Conservation (phyloP, 306 rosid genomes). For the Quillaja saponaria region DNA sequence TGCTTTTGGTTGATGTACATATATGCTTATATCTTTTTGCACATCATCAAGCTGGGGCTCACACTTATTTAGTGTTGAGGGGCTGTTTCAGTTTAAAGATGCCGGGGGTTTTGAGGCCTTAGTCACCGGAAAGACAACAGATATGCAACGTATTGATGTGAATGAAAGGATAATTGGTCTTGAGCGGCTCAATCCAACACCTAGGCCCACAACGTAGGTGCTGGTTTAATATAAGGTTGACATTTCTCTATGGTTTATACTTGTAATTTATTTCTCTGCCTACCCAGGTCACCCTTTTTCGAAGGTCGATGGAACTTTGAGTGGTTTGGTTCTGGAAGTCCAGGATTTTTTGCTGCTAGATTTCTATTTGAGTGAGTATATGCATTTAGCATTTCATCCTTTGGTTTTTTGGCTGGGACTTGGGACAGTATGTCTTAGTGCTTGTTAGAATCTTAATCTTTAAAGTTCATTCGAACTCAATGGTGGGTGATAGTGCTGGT, state of each 20-base stretch:
- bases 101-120: slow-evolving; percentile 90
- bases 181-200: slow-evolving; percentile 94
- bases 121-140: slow-evolving; percentile 81
- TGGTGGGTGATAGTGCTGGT: slow-evolving; percentile 12
- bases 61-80: slow-evolving; percentile 31
- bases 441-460: slow-evolving; percentile 12
- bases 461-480: slow-evolving; percentile 17
- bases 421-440: slow-evolving; percentile 1
- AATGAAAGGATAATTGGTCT: slow-evolving; percentile 91
- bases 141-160: slow-evolving; percentile 79
- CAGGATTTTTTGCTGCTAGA: slow-evolving; percentile 72
- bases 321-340: slow-evolving; percentile 89
- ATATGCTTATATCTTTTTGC: slow-evolving; percentile 1
- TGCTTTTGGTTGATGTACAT: background rate
- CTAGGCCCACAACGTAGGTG: slow-evolving; percentile 93
- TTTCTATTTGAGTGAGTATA: slow-evolving; percentile 73
- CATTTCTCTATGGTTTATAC: slow-evolving; percentile 20
- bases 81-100: slow-evolving; percentile 77
- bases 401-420: slow-evolving; percentile 7
- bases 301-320: slow-evolving; percentile 96
- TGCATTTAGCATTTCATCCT: slow-evolving; percentile 14
- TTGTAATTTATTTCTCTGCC: slow-evolving; percentile 41
- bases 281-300: slow-evolving; percentile 90
- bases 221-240: background rate
- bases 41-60: slow-evolving; percentile 16